These are phyloP conservation scores for Ganoderma lucidum DNA, from an alignment of 1,284 basidiomycete species.

Conservation along the genomic window DNA sequence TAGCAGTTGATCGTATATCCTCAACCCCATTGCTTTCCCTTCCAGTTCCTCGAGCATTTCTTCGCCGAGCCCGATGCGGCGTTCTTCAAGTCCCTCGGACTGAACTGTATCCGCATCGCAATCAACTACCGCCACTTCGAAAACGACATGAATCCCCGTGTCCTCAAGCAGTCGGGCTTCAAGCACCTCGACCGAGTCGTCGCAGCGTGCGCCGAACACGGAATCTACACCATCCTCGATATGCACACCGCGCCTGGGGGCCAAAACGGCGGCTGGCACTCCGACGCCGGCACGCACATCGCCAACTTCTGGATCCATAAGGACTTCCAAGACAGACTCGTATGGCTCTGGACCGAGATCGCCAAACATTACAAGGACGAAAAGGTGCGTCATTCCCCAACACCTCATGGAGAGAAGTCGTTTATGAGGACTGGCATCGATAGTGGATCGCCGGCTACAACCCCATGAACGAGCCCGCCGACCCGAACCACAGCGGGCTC, in stretches of 20 bases:
- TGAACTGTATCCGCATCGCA: constrained; percentile 77
- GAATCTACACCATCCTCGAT: constrained; percentile 70
- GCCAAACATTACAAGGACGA: constrained; percentile 72
- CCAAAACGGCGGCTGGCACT: constrained; percentile 65
- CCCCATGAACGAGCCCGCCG: constrained; percentile 80
- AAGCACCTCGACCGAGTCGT: constrained; percentile 72
- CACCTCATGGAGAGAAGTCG: background rate
- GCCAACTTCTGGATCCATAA: constrained; percentile 77
- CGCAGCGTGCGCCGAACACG: constrained; percentile 62
- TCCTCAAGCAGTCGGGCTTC: constrained; percentile 68
- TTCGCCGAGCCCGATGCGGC: constrained; percentile 74
- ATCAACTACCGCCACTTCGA: constrained; percentile 77
- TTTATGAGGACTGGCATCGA: background rate
- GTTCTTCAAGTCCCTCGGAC: constrained; percentile 73
- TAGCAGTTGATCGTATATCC: background rate
- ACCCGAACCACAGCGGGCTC: constrained; percentile 60
- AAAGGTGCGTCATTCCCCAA: constrained; percentile 17
- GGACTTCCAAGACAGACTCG: constrained; percentile 77
- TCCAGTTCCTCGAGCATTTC: constrained; percentile 80
- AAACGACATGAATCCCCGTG: constrained; percentile 72
- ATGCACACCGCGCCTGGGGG: constrained; percentile 72
- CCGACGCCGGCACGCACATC: constrained; percentile 60
- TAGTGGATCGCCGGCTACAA: constrained; percentile 79
- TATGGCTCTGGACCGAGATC: constrained; percentile 77
- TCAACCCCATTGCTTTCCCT: constrained; percentile 59